Evolutionary conservation across 768 basidiomycete genomes (phyloP).

Genomic region (Collybiopsis confluens): DNA sequence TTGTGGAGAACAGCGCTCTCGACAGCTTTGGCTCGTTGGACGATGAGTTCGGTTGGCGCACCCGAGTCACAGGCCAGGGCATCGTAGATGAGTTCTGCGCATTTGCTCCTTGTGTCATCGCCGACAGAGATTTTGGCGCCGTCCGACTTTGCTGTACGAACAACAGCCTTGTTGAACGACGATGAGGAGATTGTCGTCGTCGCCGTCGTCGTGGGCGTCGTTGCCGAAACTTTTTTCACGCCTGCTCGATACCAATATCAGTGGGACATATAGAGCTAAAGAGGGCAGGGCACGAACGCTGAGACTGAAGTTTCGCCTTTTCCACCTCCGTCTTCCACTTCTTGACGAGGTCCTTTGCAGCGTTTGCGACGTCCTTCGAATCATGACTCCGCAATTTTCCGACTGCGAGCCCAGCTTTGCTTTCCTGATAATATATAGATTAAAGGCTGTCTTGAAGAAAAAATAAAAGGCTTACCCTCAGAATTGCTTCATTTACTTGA

Average conservation of each 20-base stretch:
- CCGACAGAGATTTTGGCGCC: slow-evolving; percentile 54
- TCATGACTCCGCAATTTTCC: slow-evolving; percentile 80
- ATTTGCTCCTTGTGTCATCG: slow-evolving; percentile 81
- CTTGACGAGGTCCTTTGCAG: slow-evolving; percentile 88
- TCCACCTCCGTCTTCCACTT: slow-evolving; percentile 91
- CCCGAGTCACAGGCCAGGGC: slow-evolving; percentile 82
- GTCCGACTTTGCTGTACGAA: slow-evolving; percentile 68
- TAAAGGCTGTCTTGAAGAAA: slow-evolving; percentile 15
- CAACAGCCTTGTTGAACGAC: slow-evolving; percentile 25
- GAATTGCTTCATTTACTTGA: slow-evolving; percentile 64
- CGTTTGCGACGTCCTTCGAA: slow-evolving; percentile 67
- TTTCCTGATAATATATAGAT: slow-evolving; percentile 57
- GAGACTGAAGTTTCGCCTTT: slow-evolving; percentile 37
- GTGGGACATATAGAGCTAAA: too few species aligned
- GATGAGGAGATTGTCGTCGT: slow-evolving; percentile 20
- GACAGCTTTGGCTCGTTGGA: slow-evolving; percentile 60
- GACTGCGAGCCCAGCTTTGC: slow-evolving; percentile 88
- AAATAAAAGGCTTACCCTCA: slow-evolving; percentile 56
- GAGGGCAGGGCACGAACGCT: not conserved
- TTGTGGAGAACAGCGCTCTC: slow-evolving; percentile 62
- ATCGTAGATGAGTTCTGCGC: slow-evolving; percentile 87
- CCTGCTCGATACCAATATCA: slow-evolving; percentile 17
- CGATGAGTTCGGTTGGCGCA: slow-evolving; percentile 66
- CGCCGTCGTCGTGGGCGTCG: slow-evolving; percentile 22
- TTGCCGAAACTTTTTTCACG: slow-evolving; percentile 31